phyloP scores from a whole-genome alignment of 148 eudicot species.

The Chenopodium quinoa region DNA sequence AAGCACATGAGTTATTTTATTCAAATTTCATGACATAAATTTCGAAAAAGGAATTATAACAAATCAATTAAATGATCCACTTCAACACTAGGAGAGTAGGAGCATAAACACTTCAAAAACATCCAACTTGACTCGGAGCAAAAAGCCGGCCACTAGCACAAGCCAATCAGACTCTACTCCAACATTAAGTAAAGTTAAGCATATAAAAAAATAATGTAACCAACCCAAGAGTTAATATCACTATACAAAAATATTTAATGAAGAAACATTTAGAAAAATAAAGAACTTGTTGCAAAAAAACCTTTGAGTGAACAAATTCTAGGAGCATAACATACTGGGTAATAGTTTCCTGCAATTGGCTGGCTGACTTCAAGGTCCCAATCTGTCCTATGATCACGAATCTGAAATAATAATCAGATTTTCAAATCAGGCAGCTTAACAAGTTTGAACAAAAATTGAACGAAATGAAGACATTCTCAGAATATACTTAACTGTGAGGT shows the following conservation, averaged over 20 bases:
- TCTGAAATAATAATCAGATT: constrained; percentile 34
- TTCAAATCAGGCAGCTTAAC: background rate
- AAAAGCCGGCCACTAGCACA: background rate
- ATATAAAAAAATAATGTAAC: background rate
- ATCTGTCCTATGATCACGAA: constrained; percentile 65
- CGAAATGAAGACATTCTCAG: background rate
- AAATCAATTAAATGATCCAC: background rate
- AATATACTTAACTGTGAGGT: background rate
- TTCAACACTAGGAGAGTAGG: background rate
- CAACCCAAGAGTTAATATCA: background rate
- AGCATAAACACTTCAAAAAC: background rate
- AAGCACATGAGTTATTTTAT: background rate
- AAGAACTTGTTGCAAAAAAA: background rate
- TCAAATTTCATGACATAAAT: background rate
- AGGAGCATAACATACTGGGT: constrained; percentile 49
- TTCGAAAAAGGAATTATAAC: background rate
- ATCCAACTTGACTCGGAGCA: background rate
- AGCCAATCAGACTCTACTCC: background rate
- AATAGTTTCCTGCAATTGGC: constrained; percentile 77
- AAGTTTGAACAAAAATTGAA: background rate
- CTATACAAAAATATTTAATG: background rate
- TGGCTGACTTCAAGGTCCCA: constrained; percentile 68
- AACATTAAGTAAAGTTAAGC: background rate
- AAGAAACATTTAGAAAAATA: background rate
- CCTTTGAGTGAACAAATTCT: background rate